Evolutionary conservation across 2,329 filamentous ascomycete species (phyloP).

Genomic region (Xylariaceae sp.): DNA sequence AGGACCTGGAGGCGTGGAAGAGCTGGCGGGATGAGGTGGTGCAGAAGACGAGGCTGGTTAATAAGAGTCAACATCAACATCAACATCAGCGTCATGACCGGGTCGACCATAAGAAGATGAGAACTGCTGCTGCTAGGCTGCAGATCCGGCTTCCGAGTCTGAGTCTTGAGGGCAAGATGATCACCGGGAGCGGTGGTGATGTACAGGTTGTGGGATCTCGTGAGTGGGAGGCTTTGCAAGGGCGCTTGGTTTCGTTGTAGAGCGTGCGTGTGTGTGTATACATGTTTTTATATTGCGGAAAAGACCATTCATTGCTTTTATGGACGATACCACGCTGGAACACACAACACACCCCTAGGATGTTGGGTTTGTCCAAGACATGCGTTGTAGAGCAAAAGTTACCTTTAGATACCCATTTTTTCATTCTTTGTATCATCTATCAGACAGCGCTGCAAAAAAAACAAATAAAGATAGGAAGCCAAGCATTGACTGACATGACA

Average conservation of each 20-base stretch:
- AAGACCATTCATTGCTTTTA: too few relatives aligned
- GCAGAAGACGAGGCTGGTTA: constrained; percentile 48
- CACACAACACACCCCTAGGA: too few relatives aligned
- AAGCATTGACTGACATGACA: background rate
- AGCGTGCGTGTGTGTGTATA: too few relatives aligned
- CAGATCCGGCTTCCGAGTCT: constrained; percentile 44
- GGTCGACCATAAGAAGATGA: constrained; percentile 28
- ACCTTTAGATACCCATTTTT: constrained; percentile 20
- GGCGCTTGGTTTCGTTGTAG: constrained; percentile 29
- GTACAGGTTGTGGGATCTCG: constrained; percentile 49
- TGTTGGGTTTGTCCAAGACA: too few relatives aligned
- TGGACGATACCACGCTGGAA: too few relatives aligned
- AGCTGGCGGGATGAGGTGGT: constrained; percentile 52
- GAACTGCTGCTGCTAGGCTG: constrained; percentile 42
- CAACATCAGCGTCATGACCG: too few relatives aligned
- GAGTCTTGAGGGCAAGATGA: constrained; percentile 39
- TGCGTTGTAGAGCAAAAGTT: too few relatives aligned
- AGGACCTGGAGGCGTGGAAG: constrained; percentile 60
- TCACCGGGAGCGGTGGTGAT: constrained; percentile 32
- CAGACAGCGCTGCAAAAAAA: too few relatives aligned
- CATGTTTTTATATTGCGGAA: too few relatives aligned
- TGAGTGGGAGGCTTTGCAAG: constrained; percentile 53
- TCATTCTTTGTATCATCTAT: constrained; percentile 11
- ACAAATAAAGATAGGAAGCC: too few relatives aligned
- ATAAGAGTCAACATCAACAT: too few relatives aligned